Conservation (phyloP, 257 asterid species). For the Forsythia suspensa region DNA sequence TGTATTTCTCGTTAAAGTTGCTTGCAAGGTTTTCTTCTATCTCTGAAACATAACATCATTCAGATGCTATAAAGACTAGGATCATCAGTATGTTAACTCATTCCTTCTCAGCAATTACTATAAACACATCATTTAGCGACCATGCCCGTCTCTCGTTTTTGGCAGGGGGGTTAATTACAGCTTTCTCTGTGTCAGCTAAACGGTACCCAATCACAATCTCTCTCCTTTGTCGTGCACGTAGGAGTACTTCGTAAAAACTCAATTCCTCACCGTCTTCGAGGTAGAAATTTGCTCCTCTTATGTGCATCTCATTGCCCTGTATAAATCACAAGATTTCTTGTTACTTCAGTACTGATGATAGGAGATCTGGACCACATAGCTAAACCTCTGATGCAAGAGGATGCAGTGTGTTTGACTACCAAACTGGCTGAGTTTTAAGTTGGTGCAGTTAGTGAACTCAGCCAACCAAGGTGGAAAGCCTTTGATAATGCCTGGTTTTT, state of each 20-base stretch:
- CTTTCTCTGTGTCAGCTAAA: constrained; percentile 58
- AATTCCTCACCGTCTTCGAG: constrained; percentile 64
- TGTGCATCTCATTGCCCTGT: constrained; percentile 93
- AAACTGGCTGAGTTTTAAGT: neutral
- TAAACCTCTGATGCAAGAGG: neutral
- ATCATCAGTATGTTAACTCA: constrained; percentile 23
- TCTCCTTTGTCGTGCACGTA: constrained; percentile 82
- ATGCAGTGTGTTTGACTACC: neutral
- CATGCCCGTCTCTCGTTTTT: constrained; percentile 61
- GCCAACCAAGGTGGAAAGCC: neutral
- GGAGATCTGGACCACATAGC: neutral
- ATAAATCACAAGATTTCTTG: constrained; percentile 6
- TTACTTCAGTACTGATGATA: neutral
- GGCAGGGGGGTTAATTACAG: constrained; percentile 66
- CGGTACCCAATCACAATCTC: constrained; percentile 85
- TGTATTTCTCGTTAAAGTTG: neutral
- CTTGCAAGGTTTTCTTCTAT: neutral
- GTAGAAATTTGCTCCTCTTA: constrained; percentile 72
- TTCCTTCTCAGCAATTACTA: constrained; percentile 81
- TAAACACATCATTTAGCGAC: constrained; percentile 72
- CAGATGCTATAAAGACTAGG: neutral
- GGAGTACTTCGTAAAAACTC: constrained; percentile 78
- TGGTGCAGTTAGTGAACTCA: neutral
- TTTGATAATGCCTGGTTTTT: neutral
- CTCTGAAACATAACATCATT: neutral